Conservation (phyloP, 768 basidiomycete genomes). For the Trametes cinnabarina region DNA sequence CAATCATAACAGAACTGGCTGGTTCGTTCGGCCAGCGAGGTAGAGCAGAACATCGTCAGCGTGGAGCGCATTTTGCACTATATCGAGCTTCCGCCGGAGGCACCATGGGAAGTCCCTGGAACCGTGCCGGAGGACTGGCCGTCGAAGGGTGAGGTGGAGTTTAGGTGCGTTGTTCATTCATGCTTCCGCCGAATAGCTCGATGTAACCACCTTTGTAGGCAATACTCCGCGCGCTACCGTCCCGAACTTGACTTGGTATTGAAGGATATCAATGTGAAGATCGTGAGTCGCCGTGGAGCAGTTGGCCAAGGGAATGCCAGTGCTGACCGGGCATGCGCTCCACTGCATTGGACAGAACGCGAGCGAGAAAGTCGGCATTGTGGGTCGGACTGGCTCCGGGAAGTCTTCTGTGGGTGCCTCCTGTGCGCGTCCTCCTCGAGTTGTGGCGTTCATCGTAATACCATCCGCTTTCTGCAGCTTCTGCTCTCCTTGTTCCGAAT, state of each 20-base stretch:
- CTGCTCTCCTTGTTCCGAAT: slow-evolving; percentile 76
- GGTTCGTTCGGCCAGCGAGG: slow-evolving; percentile 79
- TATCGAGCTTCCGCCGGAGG: slow-evolving; percentile 69
- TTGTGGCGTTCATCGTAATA: not conserved
- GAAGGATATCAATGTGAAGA: slow-evolving; percentile 66
- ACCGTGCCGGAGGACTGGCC: slow-evolving; percentile 71
- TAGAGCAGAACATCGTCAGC: slow-evolving; percentile 88
- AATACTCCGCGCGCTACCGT: slow-evolving; percentile 78
- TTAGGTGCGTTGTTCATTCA: too few relatives aligned
- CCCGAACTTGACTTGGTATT: slow-evolving; percentile 77
- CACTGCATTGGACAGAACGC: slow-evolving; percentile 13
- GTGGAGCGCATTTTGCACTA: slow-evolving; percentile 88
- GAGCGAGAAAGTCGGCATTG: slow-evolving; percentile 87
- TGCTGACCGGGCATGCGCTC: not conserved
- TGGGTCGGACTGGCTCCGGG: slow-evolving; percentile 79
- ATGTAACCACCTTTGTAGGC: slow-evolving; percentile 39
- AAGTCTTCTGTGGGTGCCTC: slow-evolving; percentile 61
- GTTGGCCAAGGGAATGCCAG: not conserved
- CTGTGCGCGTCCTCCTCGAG: not conserved
- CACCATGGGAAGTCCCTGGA: slow-evolving; percentile 65
- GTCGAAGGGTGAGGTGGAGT: slow-evolving; percentile 65
- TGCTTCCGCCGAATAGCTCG: too few relatives aligned
- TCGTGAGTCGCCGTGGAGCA: slow-evolving; percentile 43
- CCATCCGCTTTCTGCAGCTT: slow-evolving; percentile 35
- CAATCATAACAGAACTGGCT: slow-evolving; percentile 63